Evolutionary conservation across 441 rosid genomes (phyloP), one percentile per base, ranked within the genome.

Genomic region (Manihot esculenta): DNA sequence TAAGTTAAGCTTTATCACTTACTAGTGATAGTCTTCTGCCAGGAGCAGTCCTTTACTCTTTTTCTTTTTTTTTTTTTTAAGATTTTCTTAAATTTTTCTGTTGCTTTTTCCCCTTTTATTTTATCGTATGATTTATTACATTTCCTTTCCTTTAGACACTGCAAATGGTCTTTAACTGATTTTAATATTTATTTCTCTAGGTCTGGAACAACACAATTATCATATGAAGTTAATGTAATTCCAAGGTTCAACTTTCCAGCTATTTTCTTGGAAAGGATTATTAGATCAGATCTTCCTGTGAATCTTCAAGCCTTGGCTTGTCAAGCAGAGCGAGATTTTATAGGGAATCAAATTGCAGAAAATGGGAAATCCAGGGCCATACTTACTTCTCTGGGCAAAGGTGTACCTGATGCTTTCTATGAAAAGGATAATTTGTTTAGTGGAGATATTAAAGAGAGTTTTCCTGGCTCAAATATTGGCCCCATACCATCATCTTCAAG

Each of bases 241-340:
- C 99, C 98, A 54, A 85, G 96, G 77, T 91, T 88, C 83, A 95
- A 90, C 84, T 87, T 92, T 78, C 99, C 96, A 50, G 89, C 97
- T 74, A 95, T 95, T 72, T 89, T 95, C 80, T 81, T 95, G 66
- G 97, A 92, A 86, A 86, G 98, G 78, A 95, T 95, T 50, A 95
- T 92, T 81, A 80, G 88, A 78, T 92, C 97, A 62, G 98, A 95
- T 82, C 93, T 92, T 81, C 99, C 97, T 5, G 92, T 92, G 77
- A 95, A 95, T 81, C 96, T 95, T 72, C 84, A 83, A 79, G 99
- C 98, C 60, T 78, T 92, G 79, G 97, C 99, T 67, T 78, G 81
- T 70, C 88, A 78, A 77, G 97, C 96, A 70, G 99, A 92, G 81
- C 88, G 77, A 72, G 75, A 50, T 48, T 89, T 76, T 69, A 74